A percentile compares a stretch with the other conserved stretches of the same genome.
These are phyloP conservation scores for Leccinum subrobustum DNA, from an alignment of 1,284 basidiomycete species.

Conservation along the genomic window DNA sequence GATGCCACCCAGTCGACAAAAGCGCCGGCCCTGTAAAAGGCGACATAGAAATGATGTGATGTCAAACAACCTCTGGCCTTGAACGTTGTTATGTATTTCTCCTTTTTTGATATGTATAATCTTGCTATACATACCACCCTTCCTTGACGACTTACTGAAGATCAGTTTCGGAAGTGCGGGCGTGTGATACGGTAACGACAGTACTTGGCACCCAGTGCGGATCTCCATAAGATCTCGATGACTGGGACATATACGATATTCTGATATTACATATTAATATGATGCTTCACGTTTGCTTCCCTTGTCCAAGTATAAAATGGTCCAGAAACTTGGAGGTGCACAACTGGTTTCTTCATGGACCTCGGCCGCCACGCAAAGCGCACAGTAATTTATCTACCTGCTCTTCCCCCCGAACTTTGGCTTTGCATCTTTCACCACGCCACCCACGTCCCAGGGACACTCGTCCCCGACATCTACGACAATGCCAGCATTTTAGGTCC, in stretches of 20 bases:
- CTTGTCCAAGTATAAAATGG: background rate
- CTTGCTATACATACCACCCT: background rate
- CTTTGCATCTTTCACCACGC: slow-evolving; percentile 33
- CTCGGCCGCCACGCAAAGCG: background rate
- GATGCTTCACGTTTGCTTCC: background rate
- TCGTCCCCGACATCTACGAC: too few relatives aligned
- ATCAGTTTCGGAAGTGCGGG: background rate
- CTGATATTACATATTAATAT: too few relatives aligned
- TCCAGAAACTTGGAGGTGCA: background rate
- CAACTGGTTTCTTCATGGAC: background rate
- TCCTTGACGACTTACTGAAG: background rate
- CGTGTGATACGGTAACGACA: background rate
- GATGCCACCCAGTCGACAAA: background rate
- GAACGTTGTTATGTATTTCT: background rate
- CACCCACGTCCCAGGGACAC: slow-evolving; percentile 28
- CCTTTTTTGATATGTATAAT: background rate
- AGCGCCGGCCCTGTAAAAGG: background rate
- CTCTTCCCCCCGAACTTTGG: slow-evolving; percentile 41
- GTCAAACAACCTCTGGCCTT: background rate
- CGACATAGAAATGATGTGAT: background rate
- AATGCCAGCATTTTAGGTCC: too few relatives aligned
- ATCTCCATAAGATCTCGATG: background rate
- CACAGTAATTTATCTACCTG: slow-evolving; percentile 1
- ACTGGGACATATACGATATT: background rate
- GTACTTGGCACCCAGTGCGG: background rate